Percentiles rank a stretch among this genome's conserved stretches.
Conservation (phyloP, 169 alveolate species). For the Perkinsus chesapeaki region DNA sequence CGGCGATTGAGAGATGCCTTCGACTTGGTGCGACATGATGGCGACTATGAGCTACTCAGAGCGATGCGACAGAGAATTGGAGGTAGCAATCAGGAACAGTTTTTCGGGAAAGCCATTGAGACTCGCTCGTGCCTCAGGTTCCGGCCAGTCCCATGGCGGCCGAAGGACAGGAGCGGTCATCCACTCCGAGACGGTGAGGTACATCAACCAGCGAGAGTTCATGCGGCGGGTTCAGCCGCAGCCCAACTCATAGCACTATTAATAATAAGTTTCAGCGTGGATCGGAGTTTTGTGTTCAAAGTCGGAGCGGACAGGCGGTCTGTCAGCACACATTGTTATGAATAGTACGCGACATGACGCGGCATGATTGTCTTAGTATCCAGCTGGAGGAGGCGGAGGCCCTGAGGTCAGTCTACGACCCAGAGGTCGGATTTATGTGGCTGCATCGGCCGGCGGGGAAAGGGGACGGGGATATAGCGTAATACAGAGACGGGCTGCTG, state of each 20-base stretch:
- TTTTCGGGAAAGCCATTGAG: not conserved
- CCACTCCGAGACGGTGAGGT: not conserved
- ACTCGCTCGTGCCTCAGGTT: not conserved
- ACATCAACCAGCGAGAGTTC: not conserved
- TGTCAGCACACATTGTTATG: not conserved
- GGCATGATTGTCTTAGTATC: not conserved
- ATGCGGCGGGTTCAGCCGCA: not conserved
- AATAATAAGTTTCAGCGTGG: not conserved
- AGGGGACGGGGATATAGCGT: not conserved
- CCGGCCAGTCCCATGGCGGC: not conserved
- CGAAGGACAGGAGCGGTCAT: not conserved
- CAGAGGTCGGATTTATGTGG: not conserved
- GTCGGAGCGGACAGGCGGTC: not conserved
- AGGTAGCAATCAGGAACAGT: not conserved
- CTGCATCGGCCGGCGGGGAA: not conserved
- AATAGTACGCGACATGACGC: not conserved
- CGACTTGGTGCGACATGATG: not conserved
- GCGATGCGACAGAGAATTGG: not conserved
- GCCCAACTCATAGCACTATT: not conserved
- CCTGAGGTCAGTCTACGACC: not conserved
- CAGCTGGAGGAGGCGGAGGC: not conserved
- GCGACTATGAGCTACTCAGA: not conserved
- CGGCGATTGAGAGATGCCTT: not conserved
- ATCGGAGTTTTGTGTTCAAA: not conserved
- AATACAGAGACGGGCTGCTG: not conserved